Evolutionary conservation across 139 green algal species (phyloP), one percentile per base, ranked within the genome.

Genomic region (Picochlorum sp.): DNA sequence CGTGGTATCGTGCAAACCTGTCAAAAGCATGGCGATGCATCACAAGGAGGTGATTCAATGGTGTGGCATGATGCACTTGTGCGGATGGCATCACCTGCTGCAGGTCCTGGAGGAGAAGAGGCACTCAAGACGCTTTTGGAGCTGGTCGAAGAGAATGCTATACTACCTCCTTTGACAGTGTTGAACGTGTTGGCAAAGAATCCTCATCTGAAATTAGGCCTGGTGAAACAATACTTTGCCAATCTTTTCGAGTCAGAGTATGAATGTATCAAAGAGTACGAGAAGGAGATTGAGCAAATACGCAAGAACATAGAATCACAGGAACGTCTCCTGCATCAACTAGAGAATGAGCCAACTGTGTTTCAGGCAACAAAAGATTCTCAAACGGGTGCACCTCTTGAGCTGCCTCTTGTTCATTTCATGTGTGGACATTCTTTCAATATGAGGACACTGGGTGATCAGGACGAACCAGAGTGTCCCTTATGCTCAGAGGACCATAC

Each of bases 341-440:
- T 77, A 21, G 44, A 51, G 20, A 67, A 21, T 54, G 45, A 91
- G 71, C 77, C 91, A 2, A 76, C 75, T 31, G 77, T 98, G 6
- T 98, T 98, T 66, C 91, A 98, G 68, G 77, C 69, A 63, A 84
- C 50, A 61, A 75, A 82, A 49, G 95, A 92, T 74, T 72, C 84
- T 13, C 72, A 82, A 24, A 90, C 79, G 7, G 81, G 77, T 2
- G 70, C 76, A 9, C 75, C 88, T 0, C 76, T 98, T 68, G 92
- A 98, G 68, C 79, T 98, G 59, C 92, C 92, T 3, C 84, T 83
- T 1, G 85, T 97, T 23, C 92, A 98, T 79, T 98, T 98, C 68
- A 26, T 98, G 61, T 98, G 92, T 72, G 85, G 86, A 56, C 92
- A 98, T 69, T 90, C 81, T 15, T 98, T 86, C 77, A 95, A 97